Evolutionary conservation across 768 basidiomycete genomes (phyloP).

Genomic region (Tricholoma matsutake): DNA sequence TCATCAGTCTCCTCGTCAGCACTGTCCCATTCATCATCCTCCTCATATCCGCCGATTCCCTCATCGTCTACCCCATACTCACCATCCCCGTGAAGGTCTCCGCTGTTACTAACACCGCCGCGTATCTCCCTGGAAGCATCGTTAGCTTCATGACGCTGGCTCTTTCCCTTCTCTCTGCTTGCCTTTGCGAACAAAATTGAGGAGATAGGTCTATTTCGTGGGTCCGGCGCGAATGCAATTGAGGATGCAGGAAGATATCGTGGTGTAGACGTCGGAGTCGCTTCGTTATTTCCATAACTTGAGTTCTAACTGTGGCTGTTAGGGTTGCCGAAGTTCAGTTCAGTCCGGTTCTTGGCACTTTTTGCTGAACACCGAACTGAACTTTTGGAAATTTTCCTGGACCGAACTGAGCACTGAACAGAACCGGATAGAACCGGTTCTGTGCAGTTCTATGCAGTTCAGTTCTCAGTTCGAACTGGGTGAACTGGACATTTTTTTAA

Average conservation of each 20-base stretch:
- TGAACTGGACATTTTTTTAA: neutral
- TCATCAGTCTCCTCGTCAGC: neutral
- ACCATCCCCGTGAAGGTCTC: neutral
- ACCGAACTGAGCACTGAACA: neutral
- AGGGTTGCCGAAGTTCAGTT: no score
- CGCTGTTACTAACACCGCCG: neutral
- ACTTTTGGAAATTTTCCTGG: neutral
- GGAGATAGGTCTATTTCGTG: no score
- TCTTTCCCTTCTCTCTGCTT: slow-evolving; percentile 4
- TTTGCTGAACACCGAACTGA: neutral
- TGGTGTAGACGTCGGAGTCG: no score
- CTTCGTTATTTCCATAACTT: no score
- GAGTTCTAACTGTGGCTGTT: no score
- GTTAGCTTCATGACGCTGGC: neutral
- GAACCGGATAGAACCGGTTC: neutral
- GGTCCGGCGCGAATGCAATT: no score
- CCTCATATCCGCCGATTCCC: slow-evolving; percentile 11
- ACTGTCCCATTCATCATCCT: neutral
- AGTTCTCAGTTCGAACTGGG: neutral
- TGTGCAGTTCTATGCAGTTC: neutral
- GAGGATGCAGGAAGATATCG: no score
- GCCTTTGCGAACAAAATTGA: no score
- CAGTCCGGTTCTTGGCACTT: no score
- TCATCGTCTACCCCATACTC: slow-evolving; percentile 11
- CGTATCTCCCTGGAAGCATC: neutral